These are phyloP conservation scores for Aspergillus alliaceus DNA, from an alignment of 2,329 filamentous ascomycete genomes.

Conservation along the genomic window DNA sequence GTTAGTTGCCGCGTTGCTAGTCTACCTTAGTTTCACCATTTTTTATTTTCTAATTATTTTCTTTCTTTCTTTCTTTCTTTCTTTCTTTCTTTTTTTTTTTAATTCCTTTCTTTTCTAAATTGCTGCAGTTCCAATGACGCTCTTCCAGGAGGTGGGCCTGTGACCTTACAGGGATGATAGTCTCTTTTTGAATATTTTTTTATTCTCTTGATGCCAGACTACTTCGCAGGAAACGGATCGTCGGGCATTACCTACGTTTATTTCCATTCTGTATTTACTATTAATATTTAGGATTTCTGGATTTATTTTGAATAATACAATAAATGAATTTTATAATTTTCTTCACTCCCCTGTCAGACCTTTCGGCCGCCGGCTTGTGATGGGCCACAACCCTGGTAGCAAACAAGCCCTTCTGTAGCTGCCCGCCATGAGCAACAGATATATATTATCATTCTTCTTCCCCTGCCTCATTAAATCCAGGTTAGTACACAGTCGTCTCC, in stretches of 20 bases:
- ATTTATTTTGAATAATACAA: neutral
- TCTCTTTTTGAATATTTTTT: neutral
- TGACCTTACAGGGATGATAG: neutral
- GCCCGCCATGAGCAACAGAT: slow-evolving; percentile 17
- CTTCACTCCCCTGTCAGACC: slow-evolving; percentile 19
- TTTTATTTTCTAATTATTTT: neutral
- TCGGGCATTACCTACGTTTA: neutral
- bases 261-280: neutral
- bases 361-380: slow-evolving; percentile 24
- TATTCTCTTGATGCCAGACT: neutral
- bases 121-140: slow-evolving; percentile 2
- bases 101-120: neutral
- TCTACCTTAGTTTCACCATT: neutral
- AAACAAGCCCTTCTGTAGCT: slow-evolving; percentile 16
- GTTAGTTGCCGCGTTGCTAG: slow-evolving; percentile 15
- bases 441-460: slow-evolving; percentile 12
- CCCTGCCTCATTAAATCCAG: neutral
- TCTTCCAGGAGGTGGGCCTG: neutral
- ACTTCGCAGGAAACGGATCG: neutral
- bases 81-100: neutral
- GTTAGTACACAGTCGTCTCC: neutral
- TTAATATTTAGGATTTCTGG: neutral
- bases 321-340: neutral
- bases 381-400: slow-evolving; percentile 19
- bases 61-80: neutral